phyloP scores from a whole-genome alignment of 257 asterid genomes.

The Gardenia jasminoides region DNA sequence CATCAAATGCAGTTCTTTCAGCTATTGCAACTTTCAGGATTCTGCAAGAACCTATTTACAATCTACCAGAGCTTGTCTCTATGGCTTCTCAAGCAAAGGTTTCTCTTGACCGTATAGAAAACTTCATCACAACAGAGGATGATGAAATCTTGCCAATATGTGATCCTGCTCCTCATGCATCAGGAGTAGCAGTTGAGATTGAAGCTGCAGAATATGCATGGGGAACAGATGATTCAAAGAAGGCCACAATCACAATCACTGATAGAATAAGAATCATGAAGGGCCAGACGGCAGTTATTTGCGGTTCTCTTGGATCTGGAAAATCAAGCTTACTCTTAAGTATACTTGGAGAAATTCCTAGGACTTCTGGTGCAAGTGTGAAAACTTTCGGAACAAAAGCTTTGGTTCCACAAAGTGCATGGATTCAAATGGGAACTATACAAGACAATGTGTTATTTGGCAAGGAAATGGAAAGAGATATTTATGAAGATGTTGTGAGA shows the following conservation, averaged over 20 bases:
- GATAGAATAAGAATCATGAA: constrained; percentile 45
- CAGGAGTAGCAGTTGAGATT: constrained; percentile 58
- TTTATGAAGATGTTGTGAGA: constrained; percentile 60
- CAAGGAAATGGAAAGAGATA: constrained; percentile 52
- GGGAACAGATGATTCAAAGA: constrained; percentile 42
- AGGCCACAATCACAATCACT: constrained; percentile 47
- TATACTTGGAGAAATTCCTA: constrained; percentile 72
- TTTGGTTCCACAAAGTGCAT: constrained; percentile 75
- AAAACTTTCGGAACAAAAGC: constrained; percentile 68
- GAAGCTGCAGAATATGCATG: constrained; percentile 70
- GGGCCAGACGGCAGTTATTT: constrained; percentile 69
- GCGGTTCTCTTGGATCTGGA: constrained; percentile 87
- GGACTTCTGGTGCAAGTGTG: constrained; percentile 55
- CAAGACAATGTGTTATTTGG: constrained; percentile 79
- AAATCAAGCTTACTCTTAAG: constrained; percentile 73
- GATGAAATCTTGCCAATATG: constrained; percentile 43
- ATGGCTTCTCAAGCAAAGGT: constrained; percentile 82
- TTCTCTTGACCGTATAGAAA: constrained; percentile 58
- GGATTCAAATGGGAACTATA: constrained; percentile 87
- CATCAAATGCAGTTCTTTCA: constrained; percentile 75
- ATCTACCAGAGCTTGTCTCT: constrained; percentile 76
- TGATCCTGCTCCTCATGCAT: constrained; percentile 20
- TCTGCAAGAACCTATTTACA: constrained; percentile 87
- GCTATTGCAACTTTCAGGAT: constrained; percentile 85
- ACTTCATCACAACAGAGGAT: constrained; percentile 49